Percentiles rank a stretch among this genome's conserved stretches.
These are phyloP conservation scores for Daldinia vernicosa DNA, from an alignment of 495 filamentous ascomycete species.

Conservation along the genomic window DNA sequence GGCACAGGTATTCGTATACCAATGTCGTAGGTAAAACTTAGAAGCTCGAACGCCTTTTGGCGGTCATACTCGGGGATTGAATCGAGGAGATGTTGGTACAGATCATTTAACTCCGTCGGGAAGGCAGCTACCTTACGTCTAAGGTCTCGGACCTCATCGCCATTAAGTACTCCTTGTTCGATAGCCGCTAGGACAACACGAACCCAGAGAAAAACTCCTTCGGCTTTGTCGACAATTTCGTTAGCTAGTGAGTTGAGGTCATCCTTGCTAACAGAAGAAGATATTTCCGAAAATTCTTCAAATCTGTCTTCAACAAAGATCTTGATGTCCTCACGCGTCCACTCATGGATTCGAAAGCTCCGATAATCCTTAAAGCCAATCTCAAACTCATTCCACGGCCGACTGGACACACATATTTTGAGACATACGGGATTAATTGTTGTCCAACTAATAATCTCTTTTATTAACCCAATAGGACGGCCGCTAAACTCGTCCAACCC, in stretches of 20 bases:
- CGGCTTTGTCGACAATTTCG: neutral
- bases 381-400: constrained; percentile 29
- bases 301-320: constrained; percentile 5
- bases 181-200: constrained; percentile 28
- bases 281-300: neutral
- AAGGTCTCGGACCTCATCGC: constrained; percentile 35
- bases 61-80: constrained; percentile 23
- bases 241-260: neutral
- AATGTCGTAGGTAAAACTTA: constrained; percentile 2
- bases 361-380: constrained; percentile 22
- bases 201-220: neutral
- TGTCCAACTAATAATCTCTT: constrained; percentile 17
- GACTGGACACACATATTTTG: constrained; percentile 37
- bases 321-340: constrained; percentile 42
- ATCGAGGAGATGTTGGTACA: constrained; percentile 31
- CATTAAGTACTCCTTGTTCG: constrained; percentile 35
- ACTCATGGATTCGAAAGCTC: constrained; percentile 39
- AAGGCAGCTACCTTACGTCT: constrained; percentile 17
- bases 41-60: constrained; percentile 21
- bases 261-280: neutral
- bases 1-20: neutral
- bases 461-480: constrained; percentile 16
- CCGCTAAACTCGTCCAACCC: constrained; percentile 57
- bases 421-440: neutral
- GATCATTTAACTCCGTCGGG: constrained; percentile 26